A percentile compares a stretch with the other conserved stretches of the same genome.
These are phyloP conservation scores for Hypericum androsaemum DNA, from an alignment of 345 rosid species.

Conservation along the genomic window DNA sequence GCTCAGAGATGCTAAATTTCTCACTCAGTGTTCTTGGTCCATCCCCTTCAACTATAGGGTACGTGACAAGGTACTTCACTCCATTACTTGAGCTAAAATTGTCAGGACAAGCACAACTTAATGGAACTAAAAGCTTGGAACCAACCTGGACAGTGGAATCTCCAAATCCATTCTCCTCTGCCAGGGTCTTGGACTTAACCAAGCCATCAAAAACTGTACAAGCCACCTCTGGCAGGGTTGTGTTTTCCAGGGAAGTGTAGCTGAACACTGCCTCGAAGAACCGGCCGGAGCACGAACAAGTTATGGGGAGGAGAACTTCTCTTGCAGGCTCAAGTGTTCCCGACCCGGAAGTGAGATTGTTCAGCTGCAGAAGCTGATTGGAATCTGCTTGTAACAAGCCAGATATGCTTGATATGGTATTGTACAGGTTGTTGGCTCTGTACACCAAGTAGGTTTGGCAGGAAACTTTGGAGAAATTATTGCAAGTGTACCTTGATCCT, in stretches of 20 bases:
- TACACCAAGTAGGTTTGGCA: slow-evolving; percentile 40
- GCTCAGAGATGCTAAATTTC: slow-evolving; percentile 25
- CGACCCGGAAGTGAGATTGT: slow-evolving; percentile 14
- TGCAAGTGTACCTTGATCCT: slow-evolving; percentile 46
- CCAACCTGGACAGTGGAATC: slow-evolving; percentile 13
- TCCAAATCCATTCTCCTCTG: slow-evolving; percentile 19
- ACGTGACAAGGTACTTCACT: slow-evolving; percentile 34
- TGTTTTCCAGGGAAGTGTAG: slow-evolving; percentile 16
- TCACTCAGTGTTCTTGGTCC: slow-evolving; percentile 6
- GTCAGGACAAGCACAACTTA: slow-evolving; percentile 54
- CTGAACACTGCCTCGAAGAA: slow-evolving; percentile 26
- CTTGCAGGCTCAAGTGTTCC: slow-evolving; percentile 25
- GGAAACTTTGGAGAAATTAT: slow-evolving; percentile 7
- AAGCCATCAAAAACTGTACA: slow-evolving; percentile 41
- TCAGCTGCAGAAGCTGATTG: slow-evolving; percentile 19
- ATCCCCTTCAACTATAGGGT: slow-evolving; percentile 43
- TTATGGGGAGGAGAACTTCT: slow-evolving; percentile 40
- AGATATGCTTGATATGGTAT: slow-evolving; percentile 24
- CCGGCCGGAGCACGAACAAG: slow-evolving; percentile 29
- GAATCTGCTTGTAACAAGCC: slow-evolving; percentile 24
- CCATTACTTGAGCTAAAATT: neutral
- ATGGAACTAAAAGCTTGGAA: slow-evolving; percentile 26
- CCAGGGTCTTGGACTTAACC: slow-evolving; percentile 21
- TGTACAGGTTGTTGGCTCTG: slow-evolving; percentile 31
- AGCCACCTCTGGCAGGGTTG: slow-evolving; percentile 24